A percentile compares a stretch with the other conserved stretches of the same genome.
These are phyloP conservation scores for Botrytis fabae DNA, from an alignment of 2,329 filamentous ascomycete genomes.

Conservation along the genomic window DNA sequence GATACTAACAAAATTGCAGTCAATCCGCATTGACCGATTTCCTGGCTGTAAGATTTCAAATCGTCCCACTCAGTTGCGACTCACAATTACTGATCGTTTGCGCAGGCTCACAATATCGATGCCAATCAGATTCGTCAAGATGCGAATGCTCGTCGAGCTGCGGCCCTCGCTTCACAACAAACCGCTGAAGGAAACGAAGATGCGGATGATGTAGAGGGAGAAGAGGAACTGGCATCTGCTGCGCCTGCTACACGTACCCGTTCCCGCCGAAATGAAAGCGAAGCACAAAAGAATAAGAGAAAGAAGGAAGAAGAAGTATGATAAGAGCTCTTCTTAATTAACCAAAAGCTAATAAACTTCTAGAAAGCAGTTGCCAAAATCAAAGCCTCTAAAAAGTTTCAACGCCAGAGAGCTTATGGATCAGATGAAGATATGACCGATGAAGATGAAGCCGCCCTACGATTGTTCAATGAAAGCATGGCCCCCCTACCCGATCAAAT, in stretches of 20 bases:
- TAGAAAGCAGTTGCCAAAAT: slow-evolving; percentile 60
- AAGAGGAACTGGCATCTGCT: slow-evolving; percentile 33
- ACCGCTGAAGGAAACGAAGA: slow-evolving; percentile 45
- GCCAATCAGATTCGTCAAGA: slow-evolving; percentile 55
- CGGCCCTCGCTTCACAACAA: slow-evolving; percentile 42
- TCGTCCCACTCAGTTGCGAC: not conserved
- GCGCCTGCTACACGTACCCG: slow-evolving; percentile 31
- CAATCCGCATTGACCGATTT: slow-evolving; percentile 70
- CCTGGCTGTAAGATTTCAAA: slow-evolving; percentile 52
- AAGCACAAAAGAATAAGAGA: slow-evolving; percentile 38
- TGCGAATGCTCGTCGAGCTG: slow-evolving; percentile 49
- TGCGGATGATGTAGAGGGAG: slow-evolving; percentile 42
- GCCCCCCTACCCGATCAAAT: slow-evolving; percentile 65
- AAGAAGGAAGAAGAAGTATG: slow-evolving; percentile 47
- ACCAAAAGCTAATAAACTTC: slow-evolving; percentile 19
- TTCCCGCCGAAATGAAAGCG: slow-evolving; percentile 34
- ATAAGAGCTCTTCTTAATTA: too few relatives aligned
- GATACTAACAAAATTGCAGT: slow-evolving; percentile 37
- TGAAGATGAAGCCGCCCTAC: slow-evolving; percentile 51
- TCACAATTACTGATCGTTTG: slow-evolving; percentile 26
- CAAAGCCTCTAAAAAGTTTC: slow-evolving; percentile 59
- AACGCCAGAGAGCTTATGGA: slow-evolving; percentile 50
- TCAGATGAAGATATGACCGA: slow-evolving; percentile 46
- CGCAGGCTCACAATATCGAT: slow-evolving; percentile 71
- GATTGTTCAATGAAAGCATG: slow-evolving; percentile 50